Percentiles rank a stretch among this genome's conserved stretches.
Conservation (phyloP, 768 basidiomycete genomes). For the Pulveroboletus frians region DNA sequence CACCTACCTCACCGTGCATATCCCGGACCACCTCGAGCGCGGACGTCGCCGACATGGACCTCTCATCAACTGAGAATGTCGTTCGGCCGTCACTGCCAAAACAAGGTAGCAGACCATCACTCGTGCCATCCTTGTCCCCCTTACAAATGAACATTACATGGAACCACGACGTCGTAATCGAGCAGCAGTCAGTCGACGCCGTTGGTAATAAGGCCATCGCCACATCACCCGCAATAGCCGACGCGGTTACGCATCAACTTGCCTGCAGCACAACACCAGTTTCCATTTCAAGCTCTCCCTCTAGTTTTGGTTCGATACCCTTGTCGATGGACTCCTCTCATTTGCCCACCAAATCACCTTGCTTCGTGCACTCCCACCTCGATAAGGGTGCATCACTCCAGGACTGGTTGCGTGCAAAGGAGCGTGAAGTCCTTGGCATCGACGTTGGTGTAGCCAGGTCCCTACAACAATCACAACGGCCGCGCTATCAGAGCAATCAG, state of each 20-base stretch:
- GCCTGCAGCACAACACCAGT: conserved; percentile 9
- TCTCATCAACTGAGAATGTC: conserved; percentile 7
- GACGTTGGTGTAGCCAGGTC: conserved; percentile 50
- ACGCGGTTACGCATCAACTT: conserved; percentile 14
- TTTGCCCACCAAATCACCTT: conserved; percentile 56
- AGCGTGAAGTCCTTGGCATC: conserved; percentile 19
- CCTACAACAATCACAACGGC: conserved; percentile 31
- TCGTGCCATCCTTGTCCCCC: conserved; percentile 14
- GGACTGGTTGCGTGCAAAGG: conserved; percentile 58
- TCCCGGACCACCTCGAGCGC: conserved; percentile 18
- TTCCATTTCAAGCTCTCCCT: conserved; percentile 27
- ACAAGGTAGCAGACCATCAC: conserved; percentile 29
- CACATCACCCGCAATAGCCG: conserved; percentile 20
- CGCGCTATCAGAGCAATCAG: conserved; percentile 7
- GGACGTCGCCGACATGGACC: conserved; percentile 11
- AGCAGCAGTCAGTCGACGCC: conserved; percentile 23
- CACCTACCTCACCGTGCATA: conserved; percentile 37
- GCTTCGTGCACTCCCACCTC: conserved; percentile 90
- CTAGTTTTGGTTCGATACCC: conserved; percentile 25
- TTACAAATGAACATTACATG: conserved; percentile 35
- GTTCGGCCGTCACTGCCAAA: conserved; percentile 39
- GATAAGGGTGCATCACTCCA: conserved; percentile 75
- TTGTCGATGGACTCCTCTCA: conserved; percentile 23
- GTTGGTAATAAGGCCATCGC: conserved; percentile 18
- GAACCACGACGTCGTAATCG: conserved; percentile 34